Conservation (phyloP, 225 moss, liverwort and hornwort genomes). For the Pseudoscleropodium purum region DNA sequence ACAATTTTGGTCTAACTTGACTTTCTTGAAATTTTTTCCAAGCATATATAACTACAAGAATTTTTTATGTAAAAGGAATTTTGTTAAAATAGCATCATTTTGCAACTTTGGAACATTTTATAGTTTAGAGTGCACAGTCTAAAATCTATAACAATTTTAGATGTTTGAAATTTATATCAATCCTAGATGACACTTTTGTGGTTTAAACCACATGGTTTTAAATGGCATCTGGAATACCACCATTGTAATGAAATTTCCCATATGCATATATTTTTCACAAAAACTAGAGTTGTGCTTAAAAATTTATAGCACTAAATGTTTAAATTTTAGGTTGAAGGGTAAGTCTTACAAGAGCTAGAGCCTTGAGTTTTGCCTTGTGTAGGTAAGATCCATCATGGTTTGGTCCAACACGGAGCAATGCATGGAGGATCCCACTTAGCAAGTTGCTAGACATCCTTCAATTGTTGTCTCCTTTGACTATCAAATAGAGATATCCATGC, state of each 20-base stretch:
- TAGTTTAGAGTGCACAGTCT: no score
- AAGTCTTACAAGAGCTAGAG: accelerated
- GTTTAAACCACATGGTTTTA: no score
- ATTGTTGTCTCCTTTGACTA: background rate
- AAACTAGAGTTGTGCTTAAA: accelerated
- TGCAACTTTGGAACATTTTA: no score
- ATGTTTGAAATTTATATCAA: no score
- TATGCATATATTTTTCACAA: accelerated
- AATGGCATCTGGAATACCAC: no score
- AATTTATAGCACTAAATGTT: background rate
- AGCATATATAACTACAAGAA: accelerated
- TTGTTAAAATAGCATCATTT: no score
- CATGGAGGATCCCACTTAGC: accelerated
- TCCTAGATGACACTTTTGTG: no score
- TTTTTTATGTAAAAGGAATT: no score
- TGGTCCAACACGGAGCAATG: accelerated
- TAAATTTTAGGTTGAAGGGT: accelerated
- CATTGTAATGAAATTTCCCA: no score
- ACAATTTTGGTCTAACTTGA: background rate
- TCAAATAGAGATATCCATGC: accelerated
- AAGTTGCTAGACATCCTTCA: accelerated
- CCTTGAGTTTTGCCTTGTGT: background rate
- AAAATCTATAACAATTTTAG: no score
- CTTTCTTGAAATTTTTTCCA: background rate
- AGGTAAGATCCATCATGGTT: accelerated